Base-by-base conservation (phyloP, 1,139 yeast species). In the Insectozyma bohioensis region DNA sequence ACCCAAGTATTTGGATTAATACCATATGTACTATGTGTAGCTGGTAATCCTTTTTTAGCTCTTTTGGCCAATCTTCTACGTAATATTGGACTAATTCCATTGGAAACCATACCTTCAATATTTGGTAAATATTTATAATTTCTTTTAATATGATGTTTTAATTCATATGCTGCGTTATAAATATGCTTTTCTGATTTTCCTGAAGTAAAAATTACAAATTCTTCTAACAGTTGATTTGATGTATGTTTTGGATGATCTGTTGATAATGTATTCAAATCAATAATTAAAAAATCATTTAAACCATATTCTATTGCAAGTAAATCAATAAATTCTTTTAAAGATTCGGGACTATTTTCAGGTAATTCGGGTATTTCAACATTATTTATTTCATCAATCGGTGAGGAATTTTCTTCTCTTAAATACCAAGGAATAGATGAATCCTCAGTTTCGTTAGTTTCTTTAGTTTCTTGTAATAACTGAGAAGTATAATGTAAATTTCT, bases 131-230 rank as follows among this genome's bases (percentile, higher is more conserved):
- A 54, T 12, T 51, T 45, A 34, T 50, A 50, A 8, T 47, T 46
- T 39, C 60, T 68, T 44, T 70, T 70, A 35, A 68, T 52, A 39
- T 58, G 47, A 11, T 52, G 51, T 28, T 64, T 52, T 24, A 88
- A 59, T 45, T 80, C 82, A 12, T 64, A 61, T 1, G 86, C 79
- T 1, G 95, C 90, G 37, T 79, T 81, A 47, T 72, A 80, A 15
- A 87, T 62, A 58, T 90, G 97, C 41, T 76, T 80, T 26, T 78
- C 76, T 17, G 92, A 80, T 51, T 81, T 83, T 2, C 95, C 96
- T 0, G 94, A 74, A n/a, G 80, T 75, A 1, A 90, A 60, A 4
- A 88, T 59, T 62, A 84, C 75, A 47, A 67, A 79, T 3, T 70
- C 60, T 24, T 69, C 65, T 3, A 56, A 49, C 11, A 28, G 21